Percentiles rank a stretch among this genome's conserved stretches.
phyloP scores from a whole-genome alignment of 164 flowering plant genomes.

The Umbellularia californica region DNA sequence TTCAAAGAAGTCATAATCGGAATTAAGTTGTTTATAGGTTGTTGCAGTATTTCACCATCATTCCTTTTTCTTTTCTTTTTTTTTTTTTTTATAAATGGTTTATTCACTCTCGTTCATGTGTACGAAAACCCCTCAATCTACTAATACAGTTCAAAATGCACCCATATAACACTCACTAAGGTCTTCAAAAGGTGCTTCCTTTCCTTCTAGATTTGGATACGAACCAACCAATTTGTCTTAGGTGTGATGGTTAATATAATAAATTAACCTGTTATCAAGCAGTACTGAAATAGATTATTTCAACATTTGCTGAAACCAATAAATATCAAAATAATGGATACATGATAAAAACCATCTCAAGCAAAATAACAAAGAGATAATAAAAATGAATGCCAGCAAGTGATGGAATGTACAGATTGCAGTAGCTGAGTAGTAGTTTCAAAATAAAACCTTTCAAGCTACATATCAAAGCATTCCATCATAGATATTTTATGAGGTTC shows the following conservation, averaged over 20 bases:
- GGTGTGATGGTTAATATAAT: too few species aligned
- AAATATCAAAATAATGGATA: not conserved
- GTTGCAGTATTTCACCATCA: too few species aligned
- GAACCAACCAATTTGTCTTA: too few species aligned
- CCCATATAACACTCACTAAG: too few species aligned
- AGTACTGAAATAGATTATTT: not conserved
- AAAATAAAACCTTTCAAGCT: slow-evolving; percentile 3
- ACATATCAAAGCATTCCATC: slow-evolving; percentile 1
- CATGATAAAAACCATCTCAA: not conserved
- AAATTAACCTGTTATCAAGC: not conserved
- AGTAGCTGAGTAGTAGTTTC: not conserved
- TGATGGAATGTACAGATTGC: not conserved
- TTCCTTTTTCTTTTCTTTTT: too few species aligned
- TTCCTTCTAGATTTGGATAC: too few species aligned
- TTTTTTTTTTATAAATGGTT: too few species aligned
- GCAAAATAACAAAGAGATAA: not conserved
- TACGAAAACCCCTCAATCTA: too few species aligned
- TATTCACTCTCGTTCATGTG: too few species aligned
- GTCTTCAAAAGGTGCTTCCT: too few species aligned
- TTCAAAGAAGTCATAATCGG: not conserved
- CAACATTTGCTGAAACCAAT: not conserved
- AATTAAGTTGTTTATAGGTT: too few species aligned
- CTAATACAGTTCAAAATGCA: too few species aligned
- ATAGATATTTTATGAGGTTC: slow-evolving; percentile 19
- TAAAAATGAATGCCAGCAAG: not conserved